A percentile compares a stretch with the other conserved stretches of the same genome.
Evolutionary conservation across 2,329 filamentous ascomycete genomes (phyloP).

Genomic region (Fusarium sp.): DNA sequence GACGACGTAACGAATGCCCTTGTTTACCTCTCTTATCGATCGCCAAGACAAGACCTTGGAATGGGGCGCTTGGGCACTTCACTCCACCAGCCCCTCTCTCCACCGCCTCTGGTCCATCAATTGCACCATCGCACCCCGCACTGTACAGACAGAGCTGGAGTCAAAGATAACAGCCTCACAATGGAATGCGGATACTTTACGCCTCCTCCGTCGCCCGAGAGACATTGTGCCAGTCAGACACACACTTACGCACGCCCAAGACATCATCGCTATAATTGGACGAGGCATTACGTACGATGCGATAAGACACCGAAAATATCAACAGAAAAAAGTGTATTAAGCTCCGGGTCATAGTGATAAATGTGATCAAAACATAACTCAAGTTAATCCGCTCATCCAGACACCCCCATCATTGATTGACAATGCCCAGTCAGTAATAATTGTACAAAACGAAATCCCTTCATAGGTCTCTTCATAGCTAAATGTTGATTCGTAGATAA

Average conservation of each 20-base stretch:
- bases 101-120: background rate
- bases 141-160: background rate
- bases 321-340: conserved; percentile 34
- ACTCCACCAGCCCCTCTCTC: background rate
- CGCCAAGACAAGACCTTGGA: background rate
- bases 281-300: background rate
- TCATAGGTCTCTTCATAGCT: conserved; percentile 10
- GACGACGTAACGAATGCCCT: too few species aligned
- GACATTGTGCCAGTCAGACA: background rate
- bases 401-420: conserved; percentile 29
- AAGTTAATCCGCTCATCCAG: conserved; percentile 34
- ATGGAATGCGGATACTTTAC: background rate
- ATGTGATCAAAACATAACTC: conserved; percentile 25
- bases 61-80: background rate
- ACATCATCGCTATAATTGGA: background rate
- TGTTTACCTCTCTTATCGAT: background rate
- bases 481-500: background rate
- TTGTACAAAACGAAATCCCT: conserved; percentile 21
- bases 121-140: conserved; percentile 1
- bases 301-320: background rate
- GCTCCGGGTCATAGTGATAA: conserved; percentile 23
- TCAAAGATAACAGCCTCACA: background rate
- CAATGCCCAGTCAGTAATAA: conserved; percentile 29
- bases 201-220: background rate
- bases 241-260: background rate